These are phyloP conservation scores for Thymus quinquecostatus DNA, from an alignment of 257 asterid genomes.

Conservation along the genomic window DNA sequence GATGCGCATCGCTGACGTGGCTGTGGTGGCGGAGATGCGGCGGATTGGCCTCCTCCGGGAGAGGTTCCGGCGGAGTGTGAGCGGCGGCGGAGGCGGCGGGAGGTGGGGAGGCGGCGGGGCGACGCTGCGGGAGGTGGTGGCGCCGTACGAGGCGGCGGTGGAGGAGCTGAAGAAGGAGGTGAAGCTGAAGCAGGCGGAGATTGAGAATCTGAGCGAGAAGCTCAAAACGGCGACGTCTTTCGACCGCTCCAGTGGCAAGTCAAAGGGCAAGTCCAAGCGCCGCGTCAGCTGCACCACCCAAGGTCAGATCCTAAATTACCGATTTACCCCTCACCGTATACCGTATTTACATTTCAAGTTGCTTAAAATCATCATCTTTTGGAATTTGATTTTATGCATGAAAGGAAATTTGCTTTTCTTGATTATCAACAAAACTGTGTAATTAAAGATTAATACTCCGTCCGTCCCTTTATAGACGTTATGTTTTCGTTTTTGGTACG, in stretches of 20 bases:
- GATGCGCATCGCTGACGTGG: slow-evolving; percentile 86
- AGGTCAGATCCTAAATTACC: slow-evolving; percentile 38
- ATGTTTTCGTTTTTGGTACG: too few species aligned
- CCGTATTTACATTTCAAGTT: too few species aligned
- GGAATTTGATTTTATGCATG: too few species aligned
- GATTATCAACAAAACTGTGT: too few species aligned
- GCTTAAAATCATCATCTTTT: too few species aligned
- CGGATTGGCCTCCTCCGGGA: slow-evolving; percentile 76
- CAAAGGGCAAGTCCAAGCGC: slow-evolving; percentile 72
- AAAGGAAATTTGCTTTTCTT: too few species aligned
- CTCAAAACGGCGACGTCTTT: slow-evolving; percentile 65
- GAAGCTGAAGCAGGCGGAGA: slow-evolving; percentile 68
- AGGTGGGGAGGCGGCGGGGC: slow-evolving; percentile 69
- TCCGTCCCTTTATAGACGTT: too few species aligned
- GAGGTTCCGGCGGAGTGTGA: slow-evolving; percentile 73
- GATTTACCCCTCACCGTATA: slow-evolving; percentile 15
- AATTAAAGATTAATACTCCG: too few species aligned
- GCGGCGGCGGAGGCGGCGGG: slow-evolving; percentile 41
- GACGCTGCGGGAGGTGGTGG: slow-evolving; percentile 87
- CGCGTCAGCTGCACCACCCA: slow-evolving; percentile 72
- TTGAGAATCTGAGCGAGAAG: slow-evolving; percentile 69
- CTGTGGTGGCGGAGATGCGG: slow-evolving; percentile 84
- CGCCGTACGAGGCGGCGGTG: slow-evolving; percentile 94
- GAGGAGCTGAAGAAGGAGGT: slow-evolving; percentile 83
- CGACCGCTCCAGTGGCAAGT: slow-evolving; percentile 49